A percentile compares a stretch with the other conserved stretches of the same genome.
phyloP scores from a whole-genome alignment of 2,329 filamentous ascomycete genomes.

The Fusarium nodosum region DNA sequence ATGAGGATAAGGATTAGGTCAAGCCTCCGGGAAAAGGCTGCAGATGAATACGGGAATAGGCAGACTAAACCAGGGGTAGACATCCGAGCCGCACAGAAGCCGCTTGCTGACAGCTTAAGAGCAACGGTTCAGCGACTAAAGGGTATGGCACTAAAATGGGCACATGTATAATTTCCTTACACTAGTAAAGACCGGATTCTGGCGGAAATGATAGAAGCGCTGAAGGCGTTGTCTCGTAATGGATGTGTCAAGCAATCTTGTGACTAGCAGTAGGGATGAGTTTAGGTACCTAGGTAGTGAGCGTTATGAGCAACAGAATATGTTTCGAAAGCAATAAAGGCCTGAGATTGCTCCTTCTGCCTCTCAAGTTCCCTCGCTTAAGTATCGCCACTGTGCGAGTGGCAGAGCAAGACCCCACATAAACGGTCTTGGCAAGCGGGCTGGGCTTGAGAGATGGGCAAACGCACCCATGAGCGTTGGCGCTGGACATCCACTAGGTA shows the following conservation, averaged over 20 bases:
- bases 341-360: background rate
- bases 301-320: background rate
- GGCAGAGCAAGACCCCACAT: slow-evolving; percentile 38
- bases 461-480: slow-evolving; percentile 29
- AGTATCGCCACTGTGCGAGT: slow-evolving; percentile 45
- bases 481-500: slow-evolving; percentile 29
- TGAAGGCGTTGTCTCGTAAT: background rate
- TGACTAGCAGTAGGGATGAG: background rate
- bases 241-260: background rate
- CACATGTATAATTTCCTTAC: slow-evolving; percentile 12
- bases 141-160: slow-evolving; percentile 12
- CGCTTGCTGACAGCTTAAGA: slow-evolving; percentile 36
- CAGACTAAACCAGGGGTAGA: slow-evolving; percentile 22
- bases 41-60: slow-evolving; percentile 27
- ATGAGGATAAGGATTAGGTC: slow-evolving; percentile 5
- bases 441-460: slow-evolving; percentile 4
- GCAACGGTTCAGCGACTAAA: slow-evolving; percentile 18
- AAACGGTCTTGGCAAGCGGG: slow-evolving; percentile 38
- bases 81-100: slow-evolving; percentile 25
- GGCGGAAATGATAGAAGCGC: background rate
- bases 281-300: no score
- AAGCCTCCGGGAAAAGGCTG: slow-evolving; percentile 17
- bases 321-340: background rate
- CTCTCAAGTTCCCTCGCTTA: slow-evolving; percentile 23
- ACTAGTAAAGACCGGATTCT: slow-evolving; percentile 14